Evolutionary conservation across 805 yeast genomes (phyloP).

Genomic region (Ogataea pignaliae): DNA sequence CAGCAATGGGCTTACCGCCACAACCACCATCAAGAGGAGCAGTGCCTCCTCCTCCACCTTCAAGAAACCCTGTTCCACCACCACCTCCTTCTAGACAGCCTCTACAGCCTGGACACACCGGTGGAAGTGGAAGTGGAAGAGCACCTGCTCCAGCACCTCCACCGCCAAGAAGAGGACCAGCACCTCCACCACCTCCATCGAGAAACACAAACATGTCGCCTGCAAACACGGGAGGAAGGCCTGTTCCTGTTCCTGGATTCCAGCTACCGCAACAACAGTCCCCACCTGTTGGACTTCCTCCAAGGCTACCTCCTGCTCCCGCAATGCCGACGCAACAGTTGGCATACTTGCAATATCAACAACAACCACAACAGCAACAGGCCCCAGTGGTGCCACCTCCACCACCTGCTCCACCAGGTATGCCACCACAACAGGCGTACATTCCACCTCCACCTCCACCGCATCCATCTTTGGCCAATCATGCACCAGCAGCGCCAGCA

Average conservation of each 20-base stretch:
- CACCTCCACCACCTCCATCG: constrained; percentile 45
- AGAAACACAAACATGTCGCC: constrained; percentile 13
- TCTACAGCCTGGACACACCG: constrained; percentile 2
- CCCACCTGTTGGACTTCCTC: constrained; percentile 10
- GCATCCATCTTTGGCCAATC: constrained; percentile 21
- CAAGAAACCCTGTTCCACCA: constrained; percentile 21
- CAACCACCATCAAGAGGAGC: constrained; percentile 32
- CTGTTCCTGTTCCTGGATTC: constrained; percentile 16
- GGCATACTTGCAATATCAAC: constrained; percentile 10
- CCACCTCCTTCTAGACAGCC: constrained; percentile 19
- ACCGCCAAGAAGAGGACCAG: constrained; percentile 31
- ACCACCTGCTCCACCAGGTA: constrained; percentile 22
- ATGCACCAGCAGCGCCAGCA: constrained; percentile 17
- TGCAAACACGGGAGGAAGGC: constrained; percentile 6
- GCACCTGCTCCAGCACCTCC: constrained; percentile 32
- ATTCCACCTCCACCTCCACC: constrained; percentile 15
- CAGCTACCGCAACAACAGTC: constrained; percentile 7
- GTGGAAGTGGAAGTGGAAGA: constrained; percentile 3
- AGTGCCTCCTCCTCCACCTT: constrained; percentile 26
- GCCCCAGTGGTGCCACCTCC: constrained; percentile 1
- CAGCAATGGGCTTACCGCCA: constrained; percentile 26
- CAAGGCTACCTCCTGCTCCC: constrained; percentile 18
- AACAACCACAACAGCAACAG: constrained; percentile 6
- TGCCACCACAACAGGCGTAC: constrained; percentile 35
- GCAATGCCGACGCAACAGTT: constrained; percentile 18